These are phyloP conservation scores for Eucalyptus melliodora DNA, from an alignment of 345 rosid species.

Conservation along the genomic window DNA sequence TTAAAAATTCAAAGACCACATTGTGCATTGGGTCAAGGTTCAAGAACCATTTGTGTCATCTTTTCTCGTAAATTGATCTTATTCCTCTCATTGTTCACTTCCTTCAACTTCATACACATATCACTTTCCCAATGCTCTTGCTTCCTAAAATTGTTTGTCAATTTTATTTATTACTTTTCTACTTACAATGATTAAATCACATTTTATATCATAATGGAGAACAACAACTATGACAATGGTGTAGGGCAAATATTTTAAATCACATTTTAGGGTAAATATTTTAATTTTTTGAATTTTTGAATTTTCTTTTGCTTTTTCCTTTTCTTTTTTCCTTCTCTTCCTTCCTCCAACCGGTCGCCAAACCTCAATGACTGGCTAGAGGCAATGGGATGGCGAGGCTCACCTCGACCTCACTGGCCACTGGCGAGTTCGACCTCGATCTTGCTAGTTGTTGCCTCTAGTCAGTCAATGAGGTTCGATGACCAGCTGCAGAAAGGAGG, in stretches of 20 bases:
- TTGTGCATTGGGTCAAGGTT: too few species aligned
- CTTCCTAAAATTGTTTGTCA: background rate
- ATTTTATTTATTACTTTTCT: too few species aligned
- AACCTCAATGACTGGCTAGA: too few species aligned
- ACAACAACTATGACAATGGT: background rate
- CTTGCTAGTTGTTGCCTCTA: accelerated
- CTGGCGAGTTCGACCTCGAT: accelerated
- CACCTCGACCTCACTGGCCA: too few species aligned
- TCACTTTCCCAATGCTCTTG: background rate
- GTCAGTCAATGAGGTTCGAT: accelerated
- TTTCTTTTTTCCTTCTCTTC: too few species aligned
- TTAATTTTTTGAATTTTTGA: too few species aligned
- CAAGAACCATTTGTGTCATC: too few species aligned
- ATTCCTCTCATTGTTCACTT: background rate
- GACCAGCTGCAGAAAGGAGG: too few species aligned
- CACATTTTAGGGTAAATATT: too few species aligned
- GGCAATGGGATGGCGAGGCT: accelerated
- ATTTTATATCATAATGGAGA: background rate
- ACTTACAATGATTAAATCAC: background rate
- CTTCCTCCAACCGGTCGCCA: accelerated
- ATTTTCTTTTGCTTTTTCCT: too few species aligned
- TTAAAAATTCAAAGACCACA: too few species aligned
- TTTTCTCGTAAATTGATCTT: background rate
- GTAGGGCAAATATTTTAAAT: background rate
- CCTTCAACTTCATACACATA: background rate